Evolutionary conservation across 768 basidiomycete species (phyloP), one percentile per base, ranked within the genome.

Genomic region (Leucocoprinus sp.): DNA sequence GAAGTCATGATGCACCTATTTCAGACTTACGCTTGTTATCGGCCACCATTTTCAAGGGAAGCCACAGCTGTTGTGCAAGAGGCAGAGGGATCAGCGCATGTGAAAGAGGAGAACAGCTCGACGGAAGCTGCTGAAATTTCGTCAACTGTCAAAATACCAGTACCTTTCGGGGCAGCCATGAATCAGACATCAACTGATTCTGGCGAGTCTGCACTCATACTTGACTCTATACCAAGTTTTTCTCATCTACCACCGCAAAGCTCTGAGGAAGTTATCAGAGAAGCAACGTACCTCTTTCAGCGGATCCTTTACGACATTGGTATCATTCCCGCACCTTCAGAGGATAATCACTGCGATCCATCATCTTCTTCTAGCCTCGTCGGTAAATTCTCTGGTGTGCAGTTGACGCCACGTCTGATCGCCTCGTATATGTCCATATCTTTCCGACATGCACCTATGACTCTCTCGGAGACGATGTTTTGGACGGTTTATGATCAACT

Each of bases 21-120:
- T 62, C 84, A 93, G 62, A 72, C 89, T 0, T 96, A 97, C 64
- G 80, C 89, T 0, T 66, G 84, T 2, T 93, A 91, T 64, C 70
- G 67, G 31, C 81, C 85, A 2, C 80, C 85, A 0, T 83, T 91
- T 61, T 67, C 59, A 38, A 70, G 82, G 37, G 62, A 65, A 3
- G 60, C 68, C 9, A 72, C 82, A 6, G 64, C 66, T 44, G 37
- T 78, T 8, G 60, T 72, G 7, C 64, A 67, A 8, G 48, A 51
- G 2, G 48, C 45, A n/a, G n/a, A n/a, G n/a, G n/a, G n/a, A n/a
- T n/a, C n/a, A n/a, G n/a, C n/a, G n/a, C n/a, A n/a, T n/a, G n/a
- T n/a, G n/a, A n/a, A n/a, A n/a, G n/a, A n/a, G n/a, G n/a, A n/a
- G 27, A 50, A 43, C 21, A 49, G 54, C 42, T 31, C 48, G 33